These are phyloP conservation scores for Xylaria arbuscula DNA, from an alignment of 2,329 filamentous ascomycete genomes.

Conservation along the genomic window DNA sequence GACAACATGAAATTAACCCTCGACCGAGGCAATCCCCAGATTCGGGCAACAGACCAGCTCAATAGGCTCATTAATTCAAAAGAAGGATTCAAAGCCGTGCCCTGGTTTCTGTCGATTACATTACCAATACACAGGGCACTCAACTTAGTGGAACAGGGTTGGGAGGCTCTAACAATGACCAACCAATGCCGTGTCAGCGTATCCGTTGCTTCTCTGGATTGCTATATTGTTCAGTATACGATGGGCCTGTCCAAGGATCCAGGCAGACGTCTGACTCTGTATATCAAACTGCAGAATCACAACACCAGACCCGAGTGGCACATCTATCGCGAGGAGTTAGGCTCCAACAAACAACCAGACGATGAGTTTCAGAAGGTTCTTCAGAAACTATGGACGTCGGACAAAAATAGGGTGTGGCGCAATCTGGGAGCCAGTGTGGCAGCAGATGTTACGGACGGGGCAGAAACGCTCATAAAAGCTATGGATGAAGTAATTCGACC, in stretches of 20 bases:
- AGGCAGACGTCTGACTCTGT: slow-evolving; percentile 59
- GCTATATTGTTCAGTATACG: slow-evolving; percentile 66
- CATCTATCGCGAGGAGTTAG: slow-evolving; percentile 54
- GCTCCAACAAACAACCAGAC: slow-evolving; percentile 40
- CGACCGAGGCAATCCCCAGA: slow-evolving; percentile 73
- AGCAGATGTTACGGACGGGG: slow-evolving; percentile 54
- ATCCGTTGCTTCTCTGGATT: slow-evolving; percentile 65
- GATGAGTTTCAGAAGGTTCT: slow-evolving; percentile 48
- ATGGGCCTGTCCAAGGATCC: slow-evolving; percentile 50
- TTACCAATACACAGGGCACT: slow-evolving; percentile 73
- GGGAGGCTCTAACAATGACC: slow-evolving; percentile 56
- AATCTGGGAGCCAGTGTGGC: slow-evolving; percentile 56
- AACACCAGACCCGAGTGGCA: slow-evolving; percentile 64
- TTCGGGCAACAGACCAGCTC: slow-evolving; percentile 69
- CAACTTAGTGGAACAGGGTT: slow-evolving; percentile 67
- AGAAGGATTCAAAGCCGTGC: slow-evolving; percentile 64
- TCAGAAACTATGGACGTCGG: slow-evolving; percentile 47
- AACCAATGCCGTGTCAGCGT: slow-evolving; percentile 63
- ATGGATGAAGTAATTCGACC: slow-evolving; percentile 60
- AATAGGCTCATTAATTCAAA: slow-evolving; percentile 59
- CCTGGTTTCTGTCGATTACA: slow-evolving; percentile 66
- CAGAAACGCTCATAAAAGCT: slow-evolving; percentile 58
- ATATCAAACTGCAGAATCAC: slow-evolving; percentile 62
- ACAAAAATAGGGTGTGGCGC: slow-evolving; percentile 46
- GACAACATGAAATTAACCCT: slow-evolving; percentile 68